These are phyloP conservation scores for Sisymbrium altissimum DNA, from an alignment of 345 rosid genomes.

Conservation along the genomic window DNA sequence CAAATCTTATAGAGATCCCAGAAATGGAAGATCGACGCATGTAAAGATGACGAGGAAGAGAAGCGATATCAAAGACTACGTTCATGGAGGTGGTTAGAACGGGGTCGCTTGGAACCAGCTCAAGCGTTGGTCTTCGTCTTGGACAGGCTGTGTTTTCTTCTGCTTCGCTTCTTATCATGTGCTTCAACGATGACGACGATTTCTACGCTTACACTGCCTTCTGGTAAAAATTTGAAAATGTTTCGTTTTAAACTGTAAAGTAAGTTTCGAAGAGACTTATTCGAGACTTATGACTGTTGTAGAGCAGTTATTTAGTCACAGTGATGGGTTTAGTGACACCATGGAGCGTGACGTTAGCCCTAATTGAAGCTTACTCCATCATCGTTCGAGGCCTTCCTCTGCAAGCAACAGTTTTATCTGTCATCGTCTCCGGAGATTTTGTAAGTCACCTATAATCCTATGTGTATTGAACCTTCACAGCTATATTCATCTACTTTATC, in stretches of 20 bases:
- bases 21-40: neutral
- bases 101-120: slow-evolving; percentile 52
- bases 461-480: neutral
- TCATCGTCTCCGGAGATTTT: slow-evolving; percentile 54
- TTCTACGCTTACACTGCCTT: slow-evolving; percentile 60
- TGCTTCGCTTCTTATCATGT: slow-evolving; percentile 59
- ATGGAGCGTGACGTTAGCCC: slow-evolving; percentile 53
- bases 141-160: slow-evolving; percentile 51
- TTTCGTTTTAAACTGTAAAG: neutral
- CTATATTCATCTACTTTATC: neutral
- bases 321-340: slow-evolving; percentile 69
- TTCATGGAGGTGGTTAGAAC: slow-evolving; percentile 24
- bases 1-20: neutral
- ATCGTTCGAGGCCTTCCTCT: slow-evolving; percentile 40
- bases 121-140: slow-evolving; percentile 57
- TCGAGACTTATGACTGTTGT: slow-evolving; percentile 3
- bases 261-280: neutral
- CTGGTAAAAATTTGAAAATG: slow-evolving; percentile 40
- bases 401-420: slow-evolving; percentile 41
- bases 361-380: slow-evolving; percentile 56
- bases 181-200: slow-evolving; percentile 44
- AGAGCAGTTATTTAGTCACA: slow-evolving; percentile 58
- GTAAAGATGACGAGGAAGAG: neutral
- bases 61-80: neutral
- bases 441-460: slow-evolving; percentile 33